A percentile compares a stretch with the other conserved stretches of the same genome.
phyloP scores from a whole-genome alignment of 441 rosid species.

The Aquilaria agallochum region DNA sequence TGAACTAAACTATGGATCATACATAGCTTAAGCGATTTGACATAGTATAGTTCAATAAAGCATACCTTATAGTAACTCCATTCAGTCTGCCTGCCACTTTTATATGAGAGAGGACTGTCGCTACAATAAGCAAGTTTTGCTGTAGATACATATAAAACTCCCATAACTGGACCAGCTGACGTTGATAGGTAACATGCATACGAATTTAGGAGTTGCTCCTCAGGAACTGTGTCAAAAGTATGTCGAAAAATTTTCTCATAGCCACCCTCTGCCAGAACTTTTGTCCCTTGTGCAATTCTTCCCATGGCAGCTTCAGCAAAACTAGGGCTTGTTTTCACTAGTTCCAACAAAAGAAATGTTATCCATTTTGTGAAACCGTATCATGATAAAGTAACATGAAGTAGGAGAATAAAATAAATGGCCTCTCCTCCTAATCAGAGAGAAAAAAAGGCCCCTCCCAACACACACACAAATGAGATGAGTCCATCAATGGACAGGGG shows the following conservation, averaged over 20 bases:
- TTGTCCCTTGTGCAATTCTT: constrained; percentile 92
- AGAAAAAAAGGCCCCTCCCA: not conserved
- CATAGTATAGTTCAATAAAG: constrained; percentile 2
- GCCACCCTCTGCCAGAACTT: constrained; percentile 94
- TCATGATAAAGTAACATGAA: not conserved
- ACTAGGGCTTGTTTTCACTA: constrained; percentile 93
- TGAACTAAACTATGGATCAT: not conserved
- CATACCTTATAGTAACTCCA: constrained; percentile 98
- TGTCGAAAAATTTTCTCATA: constrained; percentile 84
- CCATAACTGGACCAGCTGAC: constrained; percentile 98
- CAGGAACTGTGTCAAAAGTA: constrained; percentile 77
- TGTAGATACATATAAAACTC: constrained; percentile 69
- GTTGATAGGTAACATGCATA: constrained; percentile 90
- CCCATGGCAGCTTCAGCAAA: constrained; percentile 96
- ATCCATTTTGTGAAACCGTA: too few relatives aligned
- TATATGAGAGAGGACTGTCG: constrained; percentile 89
- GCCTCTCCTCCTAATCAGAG: not conserved
- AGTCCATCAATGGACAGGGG: too few relatives aligned
- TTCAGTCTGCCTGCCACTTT: constrained; percentile 58
- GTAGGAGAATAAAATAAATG: not conserved
- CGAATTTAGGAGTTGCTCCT: constrained; percentile 65
- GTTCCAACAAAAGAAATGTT: constrained; percentile 1
- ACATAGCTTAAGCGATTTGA: not conserved
- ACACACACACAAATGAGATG: too few relatives aligned
- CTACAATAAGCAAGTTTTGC: constrained; percentile 88